Percentiles rank a stretch among this genome's conserved stretches.
phyloP scores from a whole-genome alignment of 2,329 filamentous ascomycete species.

The Colletotrichum endophyticum region DNA sequence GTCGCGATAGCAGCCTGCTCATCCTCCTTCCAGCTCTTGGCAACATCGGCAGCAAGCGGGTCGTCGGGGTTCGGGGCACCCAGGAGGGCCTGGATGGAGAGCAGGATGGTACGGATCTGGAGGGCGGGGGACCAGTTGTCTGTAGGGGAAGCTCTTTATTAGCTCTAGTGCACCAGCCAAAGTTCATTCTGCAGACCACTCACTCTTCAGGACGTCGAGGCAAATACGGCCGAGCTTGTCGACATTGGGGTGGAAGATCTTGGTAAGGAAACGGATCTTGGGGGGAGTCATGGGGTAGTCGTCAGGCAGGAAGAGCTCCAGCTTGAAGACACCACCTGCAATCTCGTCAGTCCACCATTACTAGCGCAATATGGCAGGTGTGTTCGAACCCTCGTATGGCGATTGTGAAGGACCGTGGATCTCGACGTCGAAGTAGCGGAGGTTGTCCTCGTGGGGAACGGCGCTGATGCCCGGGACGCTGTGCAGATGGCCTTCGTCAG shows the following conservation, averaged over 20 bases:
- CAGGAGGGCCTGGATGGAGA: slow-evolving; percentile 95
- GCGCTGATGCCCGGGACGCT: slow-evolving; percentile 97
- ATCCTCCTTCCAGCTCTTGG: slow-evolving; percentile 97
- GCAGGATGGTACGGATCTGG: slow-evolving; percentile 97
- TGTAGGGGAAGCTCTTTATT: slow-evolving; percentile 38
- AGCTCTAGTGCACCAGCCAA: neutral
- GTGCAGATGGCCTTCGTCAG: slow-evolving; percentile 7
- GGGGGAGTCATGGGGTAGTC: slow-evolving; percentile 99
- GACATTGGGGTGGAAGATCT: slow-evolving; percentile 99
- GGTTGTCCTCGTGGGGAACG: slow-evolving; percentile 94
- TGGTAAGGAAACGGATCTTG: slow-evolving; percentile 97
- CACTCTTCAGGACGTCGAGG: slow-evolving; percentile 96
- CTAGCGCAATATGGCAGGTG: neutral
- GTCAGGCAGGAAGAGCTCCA: slow-evolving; percentile 96
- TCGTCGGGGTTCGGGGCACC: slow-evolving; percentile 98
- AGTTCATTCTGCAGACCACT: slow-evolving; percentile 28
- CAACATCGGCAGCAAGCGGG: slow-evolving; percentile 96
- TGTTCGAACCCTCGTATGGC: slow-evolving; percentile 83
- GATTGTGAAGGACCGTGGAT: slow-evolving; percentile 92
- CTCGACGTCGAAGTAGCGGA: slow-evolving; percentile 97
- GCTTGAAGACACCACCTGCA: slow-evolving; percentile 84
- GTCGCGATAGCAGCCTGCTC: slow-evolving; percentile 91
- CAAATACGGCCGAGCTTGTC: slow-evolving; percentile 98
- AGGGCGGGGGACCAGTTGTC: slow-evolving; percentile 99
- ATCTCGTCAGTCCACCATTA: neutral